Base-by-base conservation (phyloP, 2,329 filamentous ascomycete species). In the Botrytis aclada region DNA sequence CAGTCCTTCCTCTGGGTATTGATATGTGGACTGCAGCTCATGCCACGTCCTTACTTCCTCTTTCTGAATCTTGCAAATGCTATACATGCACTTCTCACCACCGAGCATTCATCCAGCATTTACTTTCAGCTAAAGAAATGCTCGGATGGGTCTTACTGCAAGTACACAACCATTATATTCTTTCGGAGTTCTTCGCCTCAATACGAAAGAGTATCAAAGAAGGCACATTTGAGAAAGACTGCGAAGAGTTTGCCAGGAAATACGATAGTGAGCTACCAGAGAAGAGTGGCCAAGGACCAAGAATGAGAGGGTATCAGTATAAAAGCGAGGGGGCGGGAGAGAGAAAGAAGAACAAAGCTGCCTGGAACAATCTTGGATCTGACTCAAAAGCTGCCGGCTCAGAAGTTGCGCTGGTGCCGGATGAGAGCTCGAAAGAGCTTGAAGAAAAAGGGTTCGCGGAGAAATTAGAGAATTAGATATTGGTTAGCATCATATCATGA, bases 61-160 rank as follows among this genome's bases (percentile, higher is more conserved):
- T 98, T 4, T 80, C 82, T 1, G 78, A 85, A 9, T 86, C 82
- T 25, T 99, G 96, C 81, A 78, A 83, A 69, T 99, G 96, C 85
- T 95, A 97, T 81, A 86, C 94, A 34, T 99, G 96, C 85, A 88
- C 85, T 2, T 88, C 88, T 29, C 95, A 98, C 81, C 94, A 97
- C 82, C 86, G 91, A 67, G 95, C 96, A 0, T 99, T 93, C 82
- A 80, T 99, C 51, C 92, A 94, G 76, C 96, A 99, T 81, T 86
- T 98, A 1, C 88, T 99, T 9, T 87, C 89, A 64, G 94, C 96
- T 0, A 97, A 95, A 80, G 96, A 99, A 82, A 98, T 99, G 96
- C 89, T 98, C 7, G 95, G 92, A 37, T 99, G 96, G 96, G 93
- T 92, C 0, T 86, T 99, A 12, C 86, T 99, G 12, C 95, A 98